Conservation (phyloP, 345 rosid genomes). For the Salix exigua region DNA sequence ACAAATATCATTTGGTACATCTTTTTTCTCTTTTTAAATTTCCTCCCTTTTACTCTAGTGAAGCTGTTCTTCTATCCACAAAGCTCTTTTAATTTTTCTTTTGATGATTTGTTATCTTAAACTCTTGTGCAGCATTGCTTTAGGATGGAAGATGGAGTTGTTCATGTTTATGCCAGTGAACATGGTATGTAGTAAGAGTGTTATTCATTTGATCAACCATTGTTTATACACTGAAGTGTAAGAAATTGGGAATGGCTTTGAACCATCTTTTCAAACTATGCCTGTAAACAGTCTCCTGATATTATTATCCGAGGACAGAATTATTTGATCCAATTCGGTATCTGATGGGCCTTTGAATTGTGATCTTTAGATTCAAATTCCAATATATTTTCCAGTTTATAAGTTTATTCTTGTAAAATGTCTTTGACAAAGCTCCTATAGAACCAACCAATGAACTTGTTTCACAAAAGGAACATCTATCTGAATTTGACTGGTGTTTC, state of each 20-base stretch:
- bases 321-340: background rate
- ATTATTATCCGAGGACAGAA: background rate
- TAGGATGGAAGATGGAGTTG: slow-evolving; percentile 51
- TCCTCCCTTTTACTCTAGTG: background rate
- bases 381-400: background rate
- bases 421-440: background rate
- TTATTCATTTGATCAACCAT: background rate
- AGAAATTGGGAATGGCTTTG: background rate
- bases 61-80: background rate
- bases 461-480: background rate
- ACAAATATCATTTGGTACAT: background rate
- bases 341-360: background rate
- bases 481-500: background rate
- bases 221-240: background rate
- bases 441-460: background rate
- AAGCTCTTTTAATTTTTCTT: background rate
- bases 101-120: background rate
- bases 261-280: background rate
- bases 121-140: slow-evolving; percentile 43
- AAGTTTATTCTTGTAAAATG: background rate
- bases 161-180: slow-evolving; percentile 44
- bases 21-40: background rate
- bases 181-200: slow-evolving; percentile 23
- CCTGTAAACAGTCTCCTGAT: background rate
- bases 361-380: background rate